A percentile compares a stretch with the other conserved stretches of the same genome.
These are phyloP conservation scores for Arthroderma sp. DNA, from an alignment of 2,329 filamentous ascomycete genomes.

Conservation along the genomic window DNA sequence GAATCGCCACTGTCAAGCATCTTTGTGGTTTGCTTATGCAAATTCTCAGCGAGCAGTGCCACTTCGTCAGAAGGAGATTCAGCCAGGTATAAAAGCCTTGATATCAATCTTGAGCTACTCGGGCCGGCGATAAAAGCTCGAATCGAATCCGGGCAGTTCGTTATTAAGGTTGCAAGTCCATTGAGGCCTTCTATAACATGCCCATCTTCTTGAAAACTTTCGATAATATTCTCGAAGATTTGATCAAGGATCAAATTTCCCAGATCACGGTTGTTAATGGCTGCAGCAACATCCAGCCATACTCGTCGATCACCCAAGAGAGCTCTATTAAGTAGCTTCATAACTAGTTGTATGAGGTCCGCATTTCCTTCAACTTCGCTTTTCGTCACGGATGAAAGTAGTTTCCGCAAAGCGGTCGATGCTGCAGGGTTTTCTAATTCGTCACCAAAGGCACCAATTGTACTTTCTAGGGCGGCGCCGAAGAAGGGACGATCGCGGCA, in stretches of 20 bases:
- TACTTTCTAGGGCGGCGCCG: conserved; percentile 26
- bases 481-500: conserved; percentile 35
- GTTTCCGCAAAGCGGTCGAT: conserved; percentile 23
- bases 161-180: conserved; percentile 33
- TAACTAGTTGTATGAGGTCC: conserved; percentile 23
- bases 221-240: conserved; percentile 28
- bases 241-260: conserved; percentile 20
- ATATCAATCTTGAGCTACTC: conserved; percentile 38
- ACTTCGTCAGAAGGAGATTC: conserved; percentile 42
- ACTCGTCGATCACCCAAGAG: conserved; percentile 22
- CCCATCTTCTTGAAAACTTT: conserved; percentile 28
- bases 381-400: conserved; percentile 26
- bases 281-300: conserved; percentile 28
- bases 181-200: conserved; percentile 25
- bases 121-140: conserved; percentile 31
- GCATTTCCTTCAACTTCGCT: conserved; percentile 23
- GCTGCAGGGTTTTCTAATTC: conserved; percentile 21
- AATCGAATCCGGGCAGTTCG: conserved; percentile 28
- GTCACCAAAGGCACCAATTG: conserved; percentile 23
- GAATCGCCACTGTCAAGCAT: conserved; percentile 27
- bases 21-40: conserved; percentile 22
- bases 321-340: conserved; percentile 23
- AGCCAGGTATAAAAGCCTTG: conserved; percentile 39
- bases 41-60: conserved; percentile 27
- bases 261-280: conserved; percentile 26